Evolutionary conservation across 1,284 basidiomycete genomes (phyloP).

Genomic region (Cryptococcus sp.): DNA sequence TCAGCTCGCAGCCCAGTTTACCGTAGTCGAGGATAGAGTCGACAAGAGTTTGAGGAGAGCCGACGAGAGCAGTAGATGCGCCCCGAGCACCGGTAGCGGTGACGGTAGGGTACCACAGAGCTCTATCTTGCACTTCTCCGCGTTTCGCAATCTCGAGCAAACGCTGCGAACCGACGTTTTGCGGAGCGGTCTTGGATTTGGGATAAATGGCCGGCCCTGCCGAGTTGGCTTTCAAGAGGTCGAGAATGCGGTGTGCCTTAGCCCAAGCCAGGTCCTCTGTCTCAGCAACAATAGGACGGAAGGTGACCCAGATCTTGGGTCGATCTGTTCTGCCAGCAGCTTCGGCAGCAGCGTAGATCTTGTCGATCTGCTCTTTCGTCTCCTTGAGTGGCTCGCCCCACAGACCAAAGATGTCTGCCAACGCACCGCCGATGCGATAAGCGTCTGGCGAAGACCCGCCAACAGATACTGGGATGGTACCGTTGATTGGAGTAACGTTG

Average conservation of each 20-base stretch:
- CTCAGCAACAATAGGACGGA: conserved; percentile 40
- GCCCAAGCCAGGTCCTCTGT: conserved; percentile 40
- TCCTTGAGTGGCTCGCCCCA: conserved; percentile 43
- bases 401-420: conserved; percentile 39
- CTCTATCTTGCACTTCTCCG: conserved; percentile 39
- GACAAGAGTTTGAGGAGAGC: conserved; percentile 35
- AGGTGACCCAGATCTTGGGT: conserved; percentile 40
- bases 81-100: conserved; percentile 35
- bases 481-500: conserved; percentile 24
- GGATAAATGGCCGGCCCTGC: not conserved
- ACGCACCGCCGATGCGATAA: conserved; percentile 37
- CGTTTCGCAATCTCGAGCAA: conserved; percentile 36
- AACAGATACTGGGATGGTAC: conserved; percentile 31
- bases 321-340: conserved; percentile 36
- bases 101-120: conserved; percentile 39
- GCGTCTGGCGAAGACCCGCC: conserved; percentile 38
- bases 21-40: conserved; percentile 41
- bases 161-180: conserved; percentile 37
- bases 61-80: conserved; percentile 40
- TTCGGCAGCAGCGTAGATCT: conserved; percentile 35
- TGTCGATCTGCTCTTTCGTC: conserved; percentile 41
- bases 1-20: conserved; percentile 32
- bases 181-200: conserved; percentile 9
- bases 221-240: conserved; percentile 21
- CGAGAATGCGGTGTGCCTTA: conserved; percentile 34